A percentile compares a stretch with the other conserved stretches of the same genome.
phyloP scores from a whole-genome alignment of 768 basidiomycete genomes.

The Lactarius tabidus region DNA sequence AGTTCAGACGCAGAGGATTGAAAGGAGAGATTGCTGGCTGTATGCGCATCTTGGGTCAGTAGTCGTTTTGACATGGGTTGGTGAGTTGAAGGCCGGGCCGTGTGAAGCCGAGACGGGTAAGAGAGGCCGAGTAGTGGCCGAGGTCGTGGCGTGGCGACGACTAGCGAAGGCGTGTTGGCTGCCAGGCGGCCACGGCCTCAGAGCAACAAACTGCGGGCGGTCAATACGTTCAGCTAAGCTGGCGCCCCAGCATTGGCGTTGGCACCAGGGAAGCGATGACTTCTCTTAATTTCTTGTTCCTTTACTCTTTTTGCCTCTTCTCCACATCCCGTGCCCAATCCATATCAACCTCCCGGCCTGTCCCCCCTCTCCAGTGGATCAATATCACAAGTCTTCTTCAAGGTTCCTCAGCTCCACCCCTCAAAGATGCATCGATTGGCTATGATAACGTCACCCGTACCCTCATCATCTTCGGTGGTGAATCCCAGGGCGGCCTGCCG shows the following conservation, averaged over 20 bases:
- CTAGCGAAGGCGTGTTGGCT: constrained; percentile 5
- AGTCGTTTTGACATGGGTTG: constrained; percentile 10
- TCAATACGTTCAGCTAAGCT: constrained; percentile 1
- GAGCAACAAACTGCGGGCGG: constrained; percentile 1
- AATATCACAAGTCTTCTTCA: constrained; percentile 56
- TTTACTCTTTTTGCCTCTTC: constrained; percentile 24
- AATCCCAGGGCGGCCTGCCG: constrained; percentile 59
- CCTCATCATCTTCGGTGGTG: constrained; percentile 71
- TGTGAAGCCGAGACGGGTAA: background rate
- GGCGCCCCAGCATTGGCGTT: constrained; percentile 2
- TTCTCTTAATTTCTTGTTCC: constrained; percentile 27
- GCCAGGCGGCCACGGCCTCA: constrained; percentile 5
- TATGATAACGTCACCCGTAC: constrained; percentile 46
- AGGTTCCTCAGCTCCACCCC: constrained; percentile 52
- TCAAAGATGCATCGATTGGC: constrained; percentile 71
- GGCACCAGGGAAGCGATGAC: background rate
- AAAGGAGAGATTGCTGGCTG: background rate
- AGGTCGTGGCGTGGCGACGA: background rate
- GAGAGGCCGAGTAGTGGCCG: background rate
- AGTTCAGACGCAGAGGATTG: constrained; percentile 1
- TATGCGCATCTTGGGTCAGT: constrained; percentile 5
- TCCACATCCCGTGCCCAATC: constrained; percentile 38
- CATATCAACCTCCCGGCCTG: constrained; percentile 49
- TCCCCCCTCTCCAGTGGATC: constrained; percentile 68
- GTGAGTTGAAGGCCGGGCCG: constrained; percentile 3